Evolutionary conservation across 164 flowering plant genomes (phyloP).

Genomic region (Chimonanthus praecox): DNA sequence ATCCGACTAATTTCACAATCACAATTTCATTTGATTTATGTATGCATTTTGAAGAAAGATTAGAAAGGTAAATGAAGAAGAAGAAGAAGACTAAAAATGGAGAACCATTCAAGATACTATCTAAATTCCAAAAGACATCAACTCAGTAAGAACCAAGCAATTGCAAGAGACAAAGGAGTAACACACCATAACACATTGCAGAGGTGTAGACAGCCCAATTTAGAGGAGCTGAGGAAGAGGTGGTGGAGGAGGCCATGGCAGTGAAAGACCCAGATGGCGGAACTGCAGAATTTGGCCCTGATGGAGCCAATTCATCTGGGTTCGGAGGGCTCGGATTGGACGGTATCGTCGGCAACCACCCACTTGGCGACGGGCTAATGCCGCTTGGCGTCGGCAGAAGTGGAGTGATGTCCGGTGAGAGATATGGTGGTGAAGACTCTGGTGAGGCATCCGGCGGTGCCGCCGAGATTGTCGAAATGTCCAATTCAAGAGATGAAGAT

Average conservation of each 20-base stretch:
- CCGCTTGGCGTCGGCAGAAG: conserved; percentile 44
- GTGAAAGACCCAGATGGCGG: conserved; percentile 33
- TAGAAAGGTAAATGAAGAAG: no score
- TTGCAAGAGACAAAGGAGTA: not conserved
- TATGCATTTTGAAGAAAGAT: no score
- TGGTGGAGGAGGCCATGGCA: conserved; percentile 13
- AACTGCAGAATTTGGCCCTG: conserved; percentile 22
- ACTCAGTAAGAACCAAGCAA: not conserved
- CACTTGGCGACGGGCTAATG: conserved; percentile 23
- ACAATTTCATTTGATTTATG: no score
- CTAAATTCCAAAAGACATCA: not conserved
- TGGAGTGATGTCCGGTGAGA: conserved; percentile 54
- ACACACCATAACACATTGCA: not conserved
- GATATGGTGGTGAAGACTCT: conserved; percentile 20
- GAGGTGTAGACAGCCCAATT: not conserved
- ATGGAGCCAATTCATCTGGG: conserved; percentile 32
- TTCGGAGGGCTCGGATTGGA: conserved; percentile 69
- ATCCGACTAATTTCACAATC: no score
- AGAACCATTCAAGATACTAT: conserved; percentile 7
- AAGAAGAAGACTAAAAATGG: not conserved
- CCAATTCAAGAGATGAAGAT: conserved; percentile 8
- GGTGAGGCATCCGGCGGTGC: conserved; percentile 30
- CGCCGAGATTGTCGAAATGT: conserved; percentile 25
- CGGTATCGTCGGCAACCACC: conserved; percentile 42
- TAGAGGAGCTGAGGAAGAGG: conserved; percentile 6